Base-by-base conservation (phyloP, 2,329 filamentous ascomycete genomes). In the Thyridium curvatum region DNA sequence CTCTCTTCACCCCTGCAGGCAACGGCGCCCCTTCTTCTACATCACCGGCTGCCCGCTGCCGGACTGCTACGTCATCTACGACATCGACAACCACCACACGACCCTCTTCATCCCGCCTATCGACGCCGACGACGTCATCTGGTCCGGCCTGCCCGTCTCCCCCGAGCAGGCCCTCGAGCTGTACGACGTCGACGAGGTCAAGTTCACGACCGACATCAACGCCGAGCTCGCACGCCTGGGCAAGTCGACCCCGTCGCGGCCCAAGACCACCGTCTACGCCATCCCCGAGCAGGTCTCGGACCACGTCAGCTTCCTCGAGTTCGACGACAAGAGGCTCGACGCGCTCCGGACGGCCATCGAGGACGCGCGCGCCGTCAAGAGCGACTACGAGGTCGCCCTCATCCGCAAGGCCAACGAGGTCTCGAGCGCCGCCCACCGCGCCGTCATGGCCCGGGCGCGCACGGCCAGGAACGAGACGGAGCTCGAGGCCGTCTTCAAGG, bases 1-100 rank as follows among this genome's bases (percentile, higher is more conserved):
- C n/a, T n/a, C n/a, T n/a, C n/a, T n/a, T n/a, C n/a, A n/a, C n/a
- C n/a, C n/a, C n/a, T n/a, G 21, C 49, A 89, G 87, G 48, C 90
- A 96, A 65, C 86, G 90, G 46, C 83, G 93, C 40, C 86, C 81
- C 61, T 98, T 98, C 68, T 96, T 86, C 76, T 98, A 98, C 64
- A 72, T 97, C 33, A 91, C 87, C 17, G 93, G 93, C 51, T 94
- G 71, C 56, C 74, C 81, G 45, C 72, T 94, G 21, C 77, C 90
- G 42, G 89, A 96, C 61, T 84, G 84, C 52, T 82, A 82, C 57
- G 76, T 88, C 43, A 75, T 83, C 41, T 95, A 96, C 68, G 83
- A 95, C 48, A 82, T 94, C 41, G 69, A 75, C 34, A 72, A 77
- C 35, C 74, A 80, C 47, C 79, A 80, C 51, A 77, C 90, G 31